These are phyloP conservation scores for Singerocomus inundabilis DNA, from an alignment of 1,284 basidiomycete genomes.

Conservation along the genomic window DNA sequence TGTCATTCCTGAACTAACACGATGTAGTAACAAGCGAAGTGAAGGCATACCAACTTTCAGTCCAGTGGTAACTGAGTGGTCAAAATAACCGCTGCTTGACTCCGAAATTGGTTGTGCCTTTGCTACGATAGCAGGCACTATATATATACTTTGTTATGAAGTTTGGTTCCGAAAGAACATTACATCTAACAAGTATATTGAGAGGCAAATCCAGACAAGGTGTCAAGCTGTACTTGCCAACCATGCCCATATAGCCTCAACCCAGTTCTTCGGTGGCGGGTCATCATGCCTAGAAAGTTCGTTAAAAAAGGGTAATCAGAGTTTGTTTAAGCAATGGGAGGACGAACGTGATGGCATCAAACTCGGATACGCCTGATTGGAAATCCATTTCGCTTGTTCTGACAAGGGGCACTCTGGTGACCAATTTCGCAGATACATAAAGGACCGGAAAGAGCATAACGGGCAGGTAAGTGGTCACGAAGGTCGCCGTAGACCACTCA, in stretches of 20 bases:
- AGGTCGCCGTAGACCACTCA: slow-evolving; percentile 35
- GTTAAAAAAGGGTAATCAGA: background rate
- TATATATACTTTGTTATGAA: background rate
- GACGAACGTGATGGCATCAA: slow-evolving; percentile 44
- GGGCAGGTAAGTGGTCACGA: slow-evolving; percentile 55
- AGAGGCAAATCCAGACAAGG: background rate
- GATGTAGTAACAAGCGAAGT: no score
- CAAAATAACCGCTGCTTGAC: no score
- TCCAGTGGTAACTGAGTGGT: no score
- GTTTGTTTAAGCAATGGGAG: background rate
- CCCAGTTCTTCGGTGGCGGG: slow-evolving; percentile 20
- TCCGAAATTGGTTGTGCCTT: background rate
- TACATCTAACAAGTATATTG: slow-evolving; percentile 8
- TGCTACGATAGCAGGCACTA: no score
- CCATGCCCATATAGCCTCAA: slow-evolving; percentile 20
- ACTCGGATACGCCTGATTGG: slow-evolving; percentile 44
- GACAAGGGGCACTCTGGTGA: slow-evolving; percentile 38
- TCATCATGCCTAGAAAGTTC: slow-evolving; percentile 15
- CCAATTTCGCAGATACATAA: slow-evolving; percentile 43
- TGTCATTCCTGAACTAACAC: no score
- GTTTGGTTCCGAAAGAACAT: background rate
- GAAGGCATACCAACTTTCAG: no score
- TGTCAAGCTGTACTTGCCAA: slow-evolving; percentile 8
- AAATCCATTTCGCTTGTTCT: slow-evolving; percentile 56
- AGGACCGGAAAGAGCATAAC: slow-evolving; percentile 56